phyloP scores from a whole-genome alignment of 129 eudicot genomes.

The Glebionis coronaria region DNA sequence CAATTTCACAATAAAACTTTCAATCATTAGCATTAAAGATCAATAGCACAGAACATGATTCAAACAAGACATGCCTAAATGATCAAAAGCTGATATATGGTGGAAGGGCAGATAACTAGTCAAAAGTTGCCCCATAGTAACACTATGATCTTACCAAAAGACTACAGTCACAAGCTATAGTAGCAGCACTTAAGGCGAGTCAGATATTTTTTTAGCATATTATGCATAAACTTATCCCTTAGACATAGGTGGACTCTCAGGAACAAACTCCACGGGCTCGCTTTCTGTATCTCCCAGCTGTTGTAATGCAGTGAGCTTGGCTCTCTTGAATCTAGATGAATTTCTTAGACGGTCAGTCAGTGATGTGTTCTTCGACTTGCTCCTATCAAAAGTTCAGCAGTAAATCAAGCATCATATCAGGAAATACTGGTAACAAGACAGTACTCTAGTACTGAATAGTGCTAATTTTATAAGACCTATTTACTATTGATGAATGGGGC shows the following conservation, averaged over 20 bases:
- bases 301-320: conserved; percentile 49
- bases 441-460: too few relatives aligned
- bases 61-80: too few relatives aligned
- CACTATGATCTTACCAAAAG: too few relatives aligned
- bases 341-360: conserved; percentile 49
- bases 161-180: background rate
- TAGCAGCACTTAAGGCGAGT: conserved; percentile 1
- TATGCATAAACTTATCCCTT: conserved; percentile 6
- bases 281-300: conserved; percentile 38
- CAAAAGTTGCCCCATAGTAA: too few relatives aligned
- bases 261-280: conserved; percentile 51
- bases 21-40: too few relatives aligned
- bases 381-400: conserved; percentile 15
- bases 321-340: conserved; percentile 68
- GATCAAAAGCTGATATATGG: too few relatives aligned
- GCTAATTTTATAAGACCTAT: too few relatives aligned
- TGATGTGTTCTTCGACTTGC: conserved; percentile 34
- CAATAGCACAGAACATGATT: too few relatives aligned
- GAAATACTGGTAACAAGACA: background rate
- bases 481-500: background rate
- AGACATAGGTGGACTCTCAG: conserved; percentile 47
- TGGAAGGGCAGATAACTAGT: too few relatives aligned
- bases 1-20: too few relatives aligned
- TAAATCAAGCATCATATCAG: background rate
- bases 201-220: background rate